Conservation (phyloP, 371 early-diverging fungal species). For the Apophysomyces elegans region DNA sequence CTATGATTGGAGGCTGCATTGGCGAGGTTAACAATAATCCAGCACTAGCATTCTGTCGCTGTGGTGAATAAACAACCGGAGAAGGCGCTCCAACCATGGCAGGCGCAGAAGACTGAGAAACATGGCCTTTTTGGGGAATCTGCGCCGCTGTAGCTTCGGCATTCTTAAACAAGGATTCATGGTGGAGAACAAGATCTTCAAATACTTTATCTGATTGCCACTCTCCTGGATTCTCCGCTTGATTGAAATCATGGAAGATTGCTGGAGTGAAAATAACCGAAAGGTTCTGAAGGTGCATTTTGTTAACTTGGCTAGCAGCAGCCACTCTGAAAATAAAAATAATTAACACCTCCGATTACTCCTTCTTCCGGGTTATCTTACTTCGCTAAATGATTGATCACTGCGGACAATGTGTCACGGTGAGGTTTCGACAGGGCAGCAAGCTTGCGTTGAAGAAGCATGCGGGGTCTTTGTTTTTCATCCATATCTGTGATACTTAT, state of each 20-base stretch:
- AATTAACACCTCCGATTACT: not conserved
- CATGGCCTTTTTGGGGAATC: constrained; percentile 2
- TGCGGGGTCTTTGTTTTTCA: constrained; percentile 37
- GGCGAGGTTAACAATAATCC: not conserved
- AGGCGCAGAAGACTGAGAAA: not conserved
- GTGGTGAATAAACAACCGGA: constrained; percentile 2
- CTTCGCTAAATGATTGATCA: constrained; percentile 59
- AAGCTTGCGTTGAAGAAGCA: constrained; percentile 29
- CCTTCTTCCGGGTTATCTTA: constrained; percentile 21
- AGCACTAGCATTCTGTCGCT: constrained; percentile 7
- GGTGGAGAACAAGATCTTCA: constrained; percentile 40
- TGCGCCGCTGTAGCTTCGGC: constrained; percentile 13
- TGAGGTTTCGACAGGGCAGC: constrained; percentile 48
- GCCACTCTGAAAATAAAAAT: constrained; percentile 35
- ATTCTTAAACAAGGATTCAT: constrained; percentile 34
- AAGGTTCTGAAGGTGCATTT: constrained; percentile 62
- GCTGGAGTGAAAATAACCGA: constrained; percentile 66
- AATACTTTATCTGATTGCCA: constrained; percentile 48
- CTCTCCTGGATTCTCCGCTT: constrained; percentile 48
- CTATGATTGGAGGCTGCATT: not conserved
- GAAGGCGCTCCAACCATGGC: not conserved
- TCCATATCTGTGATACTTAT: constrained; percentile 14
- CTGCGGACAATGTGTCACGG: constrained; percentile 49
- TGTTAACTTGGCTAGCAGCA: constrained; percentile 51
- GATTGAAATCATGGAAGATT: constrained; percentile 64